Conservation (phyloP, 768 basidiomycete species). For the Hortiboletus campestris region DNA sequence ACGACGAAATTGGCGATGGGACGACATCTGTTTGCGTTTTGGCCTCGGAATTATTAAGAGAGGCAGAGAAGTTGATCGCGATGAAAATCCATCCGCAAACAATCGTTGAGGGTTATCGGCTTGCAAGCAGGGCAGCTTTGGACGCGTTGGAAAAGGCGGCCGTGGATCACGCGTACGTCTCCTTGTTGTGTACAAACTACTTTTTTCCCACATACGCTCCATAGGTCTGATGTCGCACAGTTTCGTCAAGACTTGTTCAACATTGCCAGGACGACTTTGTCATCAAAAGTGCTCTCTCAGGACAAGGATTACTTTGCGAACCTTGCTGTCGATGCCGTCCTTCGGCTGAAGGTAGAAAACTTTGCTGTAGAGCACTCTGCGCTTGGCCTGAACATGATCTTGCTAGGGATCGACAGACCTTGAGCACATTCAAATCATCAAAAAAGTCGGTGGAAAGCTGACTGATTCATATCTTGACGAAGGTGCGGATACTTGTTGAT, state of each 20-base stretch:
- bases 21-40: slow-evolving; percentile 91
- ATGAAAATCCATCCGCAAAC: slow-evolving; percentile 97
- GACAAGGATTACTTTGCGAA: slow-evolving; percentile 99
- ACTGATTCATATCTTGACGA: slow-evolving; percentile 98
- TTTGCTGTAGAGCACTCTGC: neutral
- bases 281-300: slow-evolving; percentile 93
- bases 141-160: slow-evolving; percentile 81
- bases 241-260: slow-evolving; percentile 94
- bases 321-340: slow-evolving; percentile 94
- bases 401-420: slow-evolving; percentile 88
- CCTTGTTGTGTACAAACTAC: neutral
- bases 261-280: slow-evolving; percentile 93
- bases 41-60: slow-evolving; percentile 86
- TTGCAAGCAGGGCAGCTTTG: slow-evolving; percentile 84
- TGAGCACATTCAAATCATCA: slow-evolving; percentile 99
- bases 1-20: slow-evolving; percentile 98
- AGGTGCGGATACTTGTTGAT: slow-evolving; percentile 44
- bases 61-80: slow-evolving; percentile 92
- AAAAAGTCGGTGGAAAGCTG: slow-evolving; percentile 98
- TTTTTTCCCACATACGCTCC: neutral
- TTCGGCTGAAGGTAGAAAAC: slow-evolving; percentile 73
- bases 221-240: slow-evolving; percentile 63
- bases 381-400: neutral
- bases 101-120: slow-evolving; percentile 93
- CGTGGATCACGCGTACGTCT: slow-evolving; percentile 74